Conservation (phyloP, 371 early-diverging fungal genomes). For the Smittium mucronatum region DNA sequence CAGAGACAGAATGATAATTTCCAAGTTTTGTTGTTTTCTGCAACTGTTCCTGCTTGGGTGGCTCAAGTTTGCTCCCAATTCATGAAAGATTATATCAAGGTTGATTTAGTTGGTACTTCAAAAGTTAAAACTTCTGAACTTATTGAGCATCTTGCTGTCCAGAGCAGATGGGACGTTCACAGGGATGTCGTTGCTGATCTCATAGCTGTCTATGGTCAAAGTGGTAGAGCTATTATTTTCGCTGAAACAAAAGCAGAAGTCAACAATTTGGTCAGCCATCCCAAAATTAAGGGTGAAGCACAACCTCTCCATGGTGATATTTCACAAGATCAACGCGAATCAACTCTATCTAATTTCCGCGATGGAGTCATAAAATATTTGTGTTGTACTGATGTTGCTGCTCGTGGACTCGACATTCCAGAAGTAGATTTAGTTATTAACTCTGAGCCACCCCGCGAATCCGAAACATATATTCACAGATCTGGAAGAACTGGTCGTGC, state of each 20-base stretch:
- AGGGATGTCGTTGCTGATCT: constrained; percentile 53
- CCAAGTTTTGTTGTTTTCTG: constrained; percentile 96
- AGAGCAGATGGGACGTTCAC: constrained; percentile 75
- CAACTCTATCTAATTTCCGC: constrained; percentile 88
- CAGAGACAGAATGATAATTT: constrained; percentile 61
- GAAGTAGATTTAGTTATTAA: constrained; percentile 95
- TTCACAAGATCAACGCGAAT: constrained; percentile 95
- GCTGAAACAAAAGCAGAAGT: constrained; percentile 91
- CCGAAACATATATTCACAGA: constrained; percentile 92
- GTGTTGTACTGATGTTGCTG: constrained; percentile 87
- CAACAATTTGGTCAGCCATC: constrained; percentile 63
- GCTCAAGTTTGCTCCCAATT: constrained; percentile 58
- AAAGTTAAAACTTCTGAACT: constrained; percentile 86
- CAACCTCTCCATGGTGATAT: constrained; percentile 99
- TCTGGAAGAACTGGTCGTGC: constrained; percentile 97
- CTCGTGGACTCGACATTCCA: constrained; percentile 96
- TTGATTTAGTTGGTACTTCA: constrained; percentile 74
- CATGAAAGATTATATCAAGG: constrained; percentile 52
- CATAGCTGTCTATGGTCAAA: constrained; percentile 56
- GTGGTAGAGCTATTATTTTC: constrained; percentile 88
- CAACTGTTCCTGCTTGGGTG: constrained; percentile 87
- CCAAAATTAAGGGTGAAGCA: constrained; percentile 78
- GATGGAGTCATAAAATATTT: constrained; percentile 71
- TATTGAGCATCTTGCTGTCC: constrained; percentile 76
- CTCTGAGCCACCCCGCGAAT: constrained; percentile 87